Evolutionary conservation across 2,329 filamentous ascomycete species (phyloP), one percentile per base, ranked within the genome.

Genomic region (Claviceps humidiphila): DNA sequence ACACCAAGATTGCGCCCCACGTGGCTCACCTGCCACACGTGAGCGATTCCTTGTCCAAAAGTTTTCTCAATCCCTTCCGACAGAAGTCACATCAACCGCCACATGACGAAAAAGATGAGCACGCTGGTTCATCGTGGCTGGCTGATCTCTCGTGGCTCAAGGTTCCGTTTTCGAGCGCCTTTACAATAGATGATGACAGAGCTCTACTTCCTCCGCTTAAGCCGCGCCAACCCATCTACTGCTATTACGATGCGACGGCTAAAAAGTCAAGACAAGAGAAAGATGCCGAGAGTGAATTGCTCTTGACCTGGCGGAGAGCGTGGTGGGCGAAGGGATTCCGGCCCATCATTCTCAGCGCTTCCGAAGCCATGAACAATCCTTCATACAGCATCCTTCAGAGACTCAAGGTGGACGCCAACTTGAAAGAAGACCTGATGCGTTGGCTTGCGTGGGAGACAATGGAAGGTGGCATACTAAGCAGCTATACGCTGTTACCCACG

Each of bases 261-360:
- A 70, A 76, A 55, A 84, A 84, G 66, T 77, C 85, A 37, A 74
- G 77, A 48, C 77, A 77, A 17, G 76, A 79, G 49, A 79, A 79
- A 59, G 78, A 85, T 54, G 86, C 87, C 4, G 87, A 96, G 64
- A 84, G 84, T 62, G 78, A 84, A 54, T 71, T 97, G 54, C 75
- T 97, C 48, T 72, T 95, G 53, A 85, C 87, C 51, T 97, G 93
- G 93, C 80, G 90, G 55, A 80, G 89, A 46, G 90, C 91, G 2
- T 97, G 91, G 89, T 97, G 89, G 87, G 89, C 90, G 0, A 82
- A 94, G 61, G 93, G 91, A 11, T 96, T 97, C 70, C 82, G 77
- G 56, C 91, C 93, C 0, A 75, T 93, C 7, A 85, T 97, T 42
- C 69, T 97, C 52, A 84, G 86, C 49, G 78, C 81, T 16, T 81